Conservation (phyloP, 192 early-diverging fungal species). For the Backusella morwellensis region DNA sequence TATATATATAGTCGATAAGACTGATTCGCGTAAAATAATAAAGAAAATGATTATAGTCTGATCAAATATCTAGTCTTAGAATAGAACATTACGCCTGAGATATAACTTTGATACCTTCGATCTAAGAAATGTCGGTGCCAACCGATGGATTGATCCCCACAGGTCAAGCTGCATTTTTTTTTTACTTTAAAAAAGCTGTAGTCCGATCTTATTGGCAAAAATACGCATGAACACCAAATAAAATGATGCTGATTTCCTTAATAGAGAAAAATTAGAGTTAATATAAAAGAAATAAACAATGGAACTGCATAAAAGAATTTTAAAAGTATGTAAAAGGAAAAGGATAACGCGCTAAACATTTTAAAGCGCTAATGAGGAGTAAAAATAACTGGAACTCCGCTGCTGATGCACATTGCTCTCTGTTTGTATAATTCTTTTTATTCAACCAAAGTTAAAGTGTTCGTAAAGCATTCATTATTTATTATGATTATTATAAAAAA, state of each 20-base stretch:
- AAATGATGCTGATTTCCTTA: neutral
- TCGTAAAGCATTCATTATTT: neutral
- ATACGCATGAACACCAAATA: neutral
- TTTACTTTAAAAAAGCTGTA: no score
- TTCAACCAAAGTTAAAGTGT: neutral
- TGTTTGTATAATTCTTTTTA: neutral
- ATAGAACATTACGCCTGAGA: no score
- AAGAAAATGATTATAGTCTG: no score
- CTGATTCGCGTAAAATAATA: no score
- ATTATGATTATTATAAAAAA: neutral
- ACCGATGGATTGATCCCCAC: neutral
- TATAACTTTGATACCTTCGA: neutral
- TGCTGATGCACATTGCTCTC: neutral
- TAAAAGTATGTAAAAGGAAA: neutral
- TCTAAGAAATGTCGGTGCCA: neutral
- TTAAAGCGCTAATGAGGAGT: neutral
- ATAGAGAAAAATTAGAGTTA: neutral
- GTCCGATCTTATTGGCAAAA: neutral
- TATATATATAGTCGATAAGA: no score
- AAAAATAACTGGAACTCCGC: neutral
- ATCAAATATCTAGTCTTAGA: no score
- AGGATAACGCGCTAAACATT: neutral
- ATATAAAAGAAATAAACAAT: neutral
- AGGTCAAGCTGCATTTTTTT: neutral
- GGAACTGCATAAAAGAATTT: neutral